A percentile compares a stretch with the other conserved stretches of the same genome.
Evolutionary conservation across 345 rosid genomes (phyloP).

Genomic region (Salix viminalis): DNA sequence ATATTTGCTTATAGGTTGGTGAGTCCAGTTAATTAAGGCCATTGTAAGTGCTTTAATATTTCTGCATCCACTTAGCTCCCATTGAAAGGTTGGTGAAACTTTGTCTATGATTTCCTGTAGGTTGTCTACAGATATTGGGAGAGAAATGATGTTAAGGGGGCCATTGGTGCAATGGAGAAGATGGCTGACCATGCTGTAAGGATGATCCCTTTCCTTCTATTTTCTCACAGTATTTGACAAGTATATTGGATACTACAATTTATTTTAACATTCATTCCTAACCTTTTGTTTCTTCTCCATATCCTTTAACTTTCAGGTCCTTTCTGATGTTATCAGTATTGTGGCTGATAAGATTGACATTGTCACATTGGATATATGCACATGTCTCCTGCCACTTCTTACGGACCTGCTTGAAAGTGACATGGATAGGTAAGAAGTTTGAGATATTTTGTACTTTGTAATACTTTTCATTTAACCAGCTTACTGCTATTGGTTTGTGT

Average conservation of each 20-base stretch:
- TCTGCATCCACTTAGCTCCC: not conserved
- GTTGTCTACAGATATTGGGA: conserved; percentile 84
- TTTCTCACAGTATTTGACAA: not conserved
- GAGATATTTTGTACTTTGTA: not conserved
- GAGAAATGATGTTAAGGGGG: conserved; percentile 76
- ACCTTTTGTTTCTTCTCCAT: not conserved
- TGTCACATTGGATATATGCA: conserved; percentile 73
- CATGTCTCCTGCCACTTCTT: conserved; percentile 82
- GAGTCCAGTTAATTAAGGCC: not conserved
- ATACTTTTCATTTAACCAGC: not conserved
- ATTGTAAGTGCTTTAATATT: not conserved
- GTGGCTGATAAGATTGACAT: conserved; percentile 62
- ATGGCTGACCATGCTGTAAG: conserved; percentile 93
- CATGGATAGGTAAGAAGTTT: conserved; percentile 67
- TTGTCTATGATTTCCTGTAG: conserved; percentile 40
- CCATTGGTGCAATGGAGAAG: conserved; percentile 71
- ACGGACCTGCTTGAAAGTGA: conserved; percentile 69
- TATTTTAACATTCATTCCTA: not conserved
- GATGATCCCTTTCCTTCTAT: conserved; percentile 6
- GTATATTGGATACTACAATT: not conserved
- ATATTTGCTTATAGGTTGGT: not conserved
- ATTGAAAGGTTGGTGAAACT: conserved; percentile 20
- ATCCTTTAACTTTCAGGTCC: conserved; percentile 54
- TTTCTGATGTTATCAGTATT: conserved; percentile 72
- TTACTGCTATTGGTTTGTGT: not conserved